Base-by-base conservation (phyloP, 2,329 filamentous ascomycete species). In the Monilinia vaccinii-corymbosi region DNA sequence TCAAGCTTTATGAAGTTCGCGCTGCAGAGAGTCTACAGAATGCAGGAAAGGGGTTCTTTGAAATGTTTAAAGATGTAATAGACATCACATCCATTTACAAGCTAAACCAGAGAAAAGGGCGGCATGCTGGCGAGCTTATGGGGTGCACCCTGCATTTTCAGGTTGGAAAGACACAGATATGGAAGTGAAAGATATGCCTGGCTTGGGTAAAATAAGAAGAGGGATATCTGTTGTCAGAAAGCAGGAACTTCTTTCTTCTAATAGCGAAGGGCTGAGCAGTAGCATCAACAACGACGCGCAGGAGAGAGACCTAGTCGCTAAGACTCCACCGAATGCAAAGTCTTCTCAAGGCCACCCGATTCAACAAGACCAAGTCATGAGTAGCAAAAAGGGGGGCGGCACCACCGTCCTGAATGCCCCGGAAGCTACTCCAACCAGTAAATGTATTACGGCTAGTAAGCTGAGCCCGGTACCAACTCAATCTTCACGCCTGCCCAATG, bases 261-360 rank as follows among this genome's bases (percentile, higher is more conserved):
- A 21, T 0, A 8, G 1, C 6, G 2, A 13, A 28, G 16, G 6
- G 10, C 36, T 23, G 50, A 28, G 3, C 25, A 16, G 11, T 7
- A 16, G 8, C 14, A 38, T 18, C 21, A 7, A 16, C 0, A 52
- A 16, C 16, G 11, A 52, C 28, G 16, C 6, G 0, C 4, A 16
- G 1, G 3, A 52, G 10, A 21, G 16, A 14, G n/a, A 1, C 3
- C 28, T 2, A 10, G 16, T 4, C 23, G 5, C 9, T 9, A 9
- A 10, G 3, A 21, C 2, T 11, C 21, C 13, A n/a, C 4, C 1
- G 5, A 13, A 51, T 51, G 1, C 9, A 2, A 4, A 0, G 7
- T 51, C 5, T 40, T 8, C 14, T 9, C 4, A 51, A 14, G 8
- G 1, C 16, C 21, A 40, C 23, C 2, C 16, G 16, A 14, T 40